phyloP scores from a whole-genome alignment of 805 yeast species.

The Sugiyamaella chiloensis region DNA sequence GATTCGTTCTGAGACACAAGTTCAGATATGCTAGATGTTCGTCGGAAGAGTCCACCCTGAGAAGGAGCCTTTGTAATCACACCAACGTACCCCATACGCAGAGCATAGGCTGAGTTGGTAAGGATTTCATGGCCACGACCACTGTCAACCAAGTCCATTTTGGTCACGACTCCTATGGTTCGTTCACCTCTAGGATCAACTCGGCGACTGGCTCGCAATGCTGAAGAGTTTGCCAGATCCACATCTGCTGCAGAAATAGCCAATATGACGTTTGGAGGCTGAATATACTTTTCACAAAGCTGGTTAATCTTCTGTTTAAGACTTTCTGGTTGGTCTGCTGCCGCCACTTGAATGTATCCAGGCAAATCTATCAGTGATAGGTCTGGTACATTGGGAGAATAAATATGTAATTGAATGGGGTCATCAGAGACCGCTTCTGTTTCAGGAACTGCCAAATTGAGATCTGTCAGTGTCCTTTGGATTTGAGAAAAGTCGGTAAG shows the following conservation, averaged over 20 bases:
- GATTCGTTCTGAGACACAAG: constrained; percentile 44
- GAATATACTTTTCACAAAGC: constrained; percentile 80
- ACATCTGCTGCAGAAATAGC: constrained; percentile 98
- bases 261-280: constrained; percentile 87
- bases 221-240: constrained; percentile 93
- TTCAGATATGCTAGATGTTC: constrained; percentile 55
- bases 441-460: constrained; percentile 89
- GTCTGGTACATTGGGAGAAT: constrained; percentile 89
- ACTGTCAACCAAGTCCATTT: constrained; percentile 85
- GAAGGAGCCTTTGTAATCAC: constrained; percentile 82
- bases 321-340: constrained; percentile 90
- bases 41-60: constrained; percentile 46
- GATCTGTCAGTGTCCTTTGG: constrained; percentile 78
- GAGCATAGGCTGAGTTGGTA: constrained; percentile 78
- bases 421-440: constrained; percentile 85
- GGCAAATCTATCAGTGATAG: constrained; percentile 92
- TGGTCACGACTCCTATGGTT: constrained; percentile 94
- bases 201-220: constrained; percentile 79
- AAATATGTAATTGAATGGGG: constrained; percentile 88
- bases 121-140: constrained; percentile 64
- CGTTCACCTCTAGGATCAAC: constrained; percentile 95
- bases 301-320: constrained; percentile 74
- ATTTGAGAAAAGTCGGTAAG: constrained; percentile 86
- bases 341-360: constrained; percentile 95
- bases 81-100: constrained; percentile 96